A percentile compares a stretch with the other conserved stretches of the same genome.
phyloP scores from a whole-genome alignment of 345 rosid genomes.

The Pelargonium nanum region DNA sequence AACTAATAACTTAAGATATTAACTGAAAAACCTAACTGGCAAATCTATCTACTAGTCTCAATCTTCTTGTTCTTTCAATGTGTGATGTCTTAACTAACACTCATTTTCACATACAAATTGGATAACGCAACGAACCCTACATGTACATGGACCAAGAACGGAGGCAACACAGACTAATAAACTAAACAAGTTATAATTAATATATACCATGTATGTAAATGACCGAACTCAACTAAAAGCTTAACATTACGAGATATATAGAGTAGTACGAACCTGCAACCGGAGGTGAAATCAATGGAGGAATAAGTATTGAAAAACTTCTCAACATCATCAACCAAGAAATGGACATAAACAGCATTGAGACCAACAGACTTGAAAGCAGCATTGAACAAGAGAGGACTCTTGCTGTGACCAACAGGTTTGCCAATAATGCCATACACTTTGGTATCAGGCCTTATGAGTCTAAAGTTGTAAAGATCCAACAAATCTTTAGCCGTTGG shows the following conservation, averaged over 20 bases:
- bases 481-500: slow-evolving; percentile 31
- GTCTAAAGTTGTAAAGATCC: slow-evolving; percentile 29
- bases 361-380: slow-evolving; percentile 29
- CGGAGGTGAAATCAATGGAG: slow-evolving; percentile 25
- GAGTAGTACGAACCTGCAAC: slow-evolving; percentile 18
- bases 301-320: slow-evolving; percentile 29
- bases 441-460: slow-evolving; percentile 27
- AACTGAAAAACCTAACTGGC: too few relatives aligned
- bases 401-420: slow-evolving; percentile 40
- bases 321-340: slow-evolving; percentile 30
- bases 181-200: not conserved
- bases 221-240: not conserved
- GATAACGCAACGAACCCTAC: too few relatives aligned
- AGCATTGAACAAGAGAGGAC: slow-evolving; percentile 34
- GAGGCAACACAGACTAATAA: not conserved
- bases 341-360: slow-evolving; percentile 31
- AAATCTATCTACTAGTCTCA: too few relatives aligned
- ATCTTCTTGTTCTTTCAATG: too few relatives aligned
- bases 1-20: too few relatives aligned
- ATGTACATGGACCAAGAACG: too few relatives aligned
- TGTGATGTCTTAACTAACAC: too few relatives aligned
- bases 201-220: not conserved
- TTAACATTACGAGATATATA: not conserved
- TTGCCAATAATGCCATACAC: slow-evolving; percentile 33
- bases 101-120: too few relatives aligned